These are phyloP conservation scores for Lactarius sanguifluus DNA, from an alignment of 768 basidiomycete species.

Conservation along the genomic window DNA sequence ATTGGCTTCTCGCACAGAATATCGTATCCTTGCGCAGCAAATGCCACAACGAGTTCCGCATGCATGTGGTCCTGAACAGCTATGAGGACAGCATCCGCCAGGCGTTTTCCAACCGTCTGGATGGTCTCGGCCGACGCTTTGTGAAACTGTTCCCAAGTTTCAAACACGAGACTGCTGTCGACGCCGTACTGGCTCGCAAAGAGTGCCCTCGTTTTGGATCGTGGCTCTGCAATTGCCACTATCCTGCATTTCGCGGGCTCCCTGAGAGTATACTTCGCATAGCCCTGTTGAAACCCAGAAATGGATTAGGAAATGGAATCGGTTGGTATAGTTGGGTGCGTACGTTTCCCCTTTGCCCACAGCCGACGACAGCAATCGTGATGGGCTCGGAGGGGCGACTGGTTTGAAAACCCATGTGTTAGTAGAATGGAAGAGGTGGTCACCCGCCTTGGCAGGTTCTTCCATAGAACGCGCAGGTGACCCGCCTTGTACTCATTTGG, in stretches of 20 bases:
- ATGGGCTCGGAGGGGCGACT: conserved; percentile 41
- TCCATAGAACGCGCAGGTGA: not conserved
- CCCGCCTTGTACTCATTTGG: not conserved
- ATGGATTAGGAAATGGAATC: not conserved
- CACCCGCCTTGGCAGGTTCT: not conserved
- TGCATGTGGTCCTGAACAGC: conserved; percentile 83
- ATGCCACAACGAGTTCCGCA: conserved; percentile 67
- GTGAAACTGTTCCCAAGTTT: conserved; percentile 68
- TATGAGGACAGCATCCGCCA: conserved; percentile 81
- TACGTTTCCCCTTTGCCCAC: conserved; percentile 81
- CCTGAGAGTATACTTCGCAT: conserved; percentile 59
- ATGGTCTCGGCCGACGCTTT: conserved; percentile 67
- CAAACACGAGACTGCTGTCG: conserved; percentile 68
- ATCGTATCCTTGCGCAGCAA: conserved; percentile 80
- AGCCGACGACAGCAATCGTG: conserved; percentile 77
- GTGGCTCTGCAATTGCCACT: conserved; percentile 84
- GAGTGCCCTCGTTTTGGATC: conserved; percentile 57
- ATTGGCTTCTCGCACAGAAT: conserved; percentile 94
- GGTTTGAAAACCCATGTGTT: conserved; percentile 32
- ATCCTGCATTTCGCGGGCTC: conserved; percentile 68
- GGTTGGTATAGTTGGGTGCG: conserved; percentile 17
- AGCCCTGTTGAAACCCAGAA: conserved; percentile 44
- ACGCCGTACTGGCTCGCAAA: conserved; percentile 60
- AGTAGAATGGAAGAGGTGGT: not conserved
- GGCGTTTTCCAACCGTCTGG: conserved; percentile 59